Evolutionary conservation across 805 yeast species (phyloP).

Genomic region (Yamadazyma phyllophila): DNA sequence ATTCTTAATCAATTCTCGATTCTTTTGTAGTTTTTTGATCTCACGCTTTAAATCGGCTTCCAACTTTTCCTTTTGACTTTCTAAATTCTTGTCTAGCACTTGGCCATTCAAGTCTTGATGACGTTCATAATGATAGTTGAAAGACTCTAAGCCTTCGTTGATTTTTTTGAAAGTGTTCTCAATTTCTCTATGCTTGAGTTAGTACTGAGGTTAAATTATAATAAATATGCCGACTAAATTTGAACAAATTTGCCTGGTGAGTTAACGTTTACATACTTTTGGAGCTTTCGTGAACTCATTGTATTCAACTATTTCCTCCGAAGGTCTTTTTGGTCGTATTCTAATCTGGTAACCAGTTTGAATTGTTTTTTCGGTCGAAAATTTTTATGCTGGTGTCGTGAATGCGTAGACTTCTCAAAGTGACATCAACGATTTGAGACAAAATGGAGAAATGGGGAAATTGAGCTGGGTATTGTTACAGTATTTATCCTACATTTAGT

Average conservation of each 20-base stretch:
- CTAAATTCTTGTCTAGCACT: slow-evolving; percentile 29
- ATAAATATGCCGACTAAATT: not conserved
- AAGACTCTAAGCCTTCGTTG: slow-evolving; percentile 44
- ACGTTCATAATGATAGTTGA: slow-evolving; percentile 44
- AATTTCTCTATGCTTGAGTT: slow-evolving; percentile 29
- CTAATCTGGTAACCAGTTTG: slow-evolving; percentile 2
- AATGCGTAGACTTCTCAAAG: slow-evolving; percentile 6
- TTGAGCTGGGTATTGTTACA: not conserved
- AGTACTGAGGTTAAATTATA: slow-evolving; percentile 5
- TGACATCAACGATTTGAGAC: slow-evolving; percentile 4
- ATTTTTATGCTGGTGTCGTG: slow-evolving; percentile 9
- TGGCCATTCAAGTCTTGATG: slow-evolving; percentile 33
- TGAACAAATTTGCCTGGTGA: not conserved
- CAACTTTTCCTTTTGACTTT: slow-evolving; percentile 43
- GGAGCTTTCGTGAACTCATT: slow-evolving; percentile 28
- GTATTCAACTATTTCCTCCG: not conserved
- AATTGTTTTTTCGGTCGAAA: slow-evolving; percentile 9
- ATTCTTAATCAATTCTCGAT: slow-evolving; percentile 44
- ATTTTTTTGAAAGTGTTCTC: slow-evolving; percentile 44
- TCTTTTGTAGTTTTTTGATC: slow-evolving; percentile 44
- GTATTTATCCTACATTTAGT: not conserved
- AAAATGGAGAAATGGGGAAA: not conserved
- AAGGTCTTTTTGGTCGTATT: not conserved
- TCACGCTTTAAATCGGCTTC: slow-evolving; percentile 46
- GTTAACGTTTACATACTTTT: slow-evolving; percentile 28